Evolutionary conservation across 129 eudicot genomes (phyloP).

Genomic region (sunflower (Helianthus annuus)): DNA sequence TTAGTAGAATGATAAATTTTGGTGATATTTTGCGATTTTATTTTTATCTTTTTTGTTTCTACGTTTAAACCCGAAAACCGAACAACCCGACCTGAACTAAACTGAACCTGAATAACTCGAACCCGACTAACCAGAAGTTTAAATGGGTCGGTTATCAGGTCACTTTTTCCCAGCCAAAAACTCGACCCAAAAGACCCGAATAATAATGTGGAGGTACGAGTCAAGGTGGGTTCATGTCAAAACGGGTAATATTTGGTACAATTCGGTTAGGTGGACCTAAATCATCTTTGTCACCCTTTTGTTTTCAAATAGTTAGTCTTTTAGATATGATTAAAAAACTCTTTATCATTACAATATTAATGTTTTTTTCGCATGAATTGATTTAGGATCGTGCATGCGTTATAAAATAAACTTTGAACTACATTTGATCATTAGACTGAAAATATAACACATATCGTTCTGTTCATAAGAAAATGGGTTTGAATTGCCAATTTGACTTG

Average conservation of each 20-base stretch:
- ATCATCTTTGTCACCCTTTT: not conserved
- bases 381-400: not conserved
- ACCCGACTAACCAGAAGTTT: not conserved
- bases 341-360: not conserved
- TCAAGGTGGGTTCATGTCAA: not conserved
- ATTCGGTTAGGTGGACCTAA: not conserved
- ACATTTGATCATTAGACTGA: not conserved
- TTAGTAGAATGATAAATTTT: too few relatives aligned
- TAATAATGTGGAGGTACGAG: not conserved
- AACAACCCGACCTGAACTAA: too few relatives aligned
- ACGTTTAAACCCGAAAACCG: too few relatives aligned
- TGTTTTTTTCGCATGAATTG: not conserved
- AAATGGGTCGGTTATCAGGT: not conserved
- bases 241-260: not conserved
- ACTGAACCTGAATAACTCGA: not conserved
- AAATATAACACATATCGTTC: not conserved
- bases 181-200: too few relatives aligned
- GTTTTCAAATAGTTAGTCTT: not conserved
- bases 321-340: not conserved
- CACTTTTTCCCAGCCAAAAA: too few relatives aligned
- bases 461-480: not conserved
- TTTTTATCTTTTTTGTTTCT: too few relatives aligned
- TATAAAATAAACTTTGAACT: not conserved
- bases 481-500: not conserved
- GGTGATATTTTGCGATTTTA: too few relatives aligned